Percentiles rank a stretch among this genome's conserved stretches.
These are phyloP conservation scores for Amanita muscaria DNA, from an alignment of 768 basidiomycete genomes.

Conservation along the genomic window DNA sequence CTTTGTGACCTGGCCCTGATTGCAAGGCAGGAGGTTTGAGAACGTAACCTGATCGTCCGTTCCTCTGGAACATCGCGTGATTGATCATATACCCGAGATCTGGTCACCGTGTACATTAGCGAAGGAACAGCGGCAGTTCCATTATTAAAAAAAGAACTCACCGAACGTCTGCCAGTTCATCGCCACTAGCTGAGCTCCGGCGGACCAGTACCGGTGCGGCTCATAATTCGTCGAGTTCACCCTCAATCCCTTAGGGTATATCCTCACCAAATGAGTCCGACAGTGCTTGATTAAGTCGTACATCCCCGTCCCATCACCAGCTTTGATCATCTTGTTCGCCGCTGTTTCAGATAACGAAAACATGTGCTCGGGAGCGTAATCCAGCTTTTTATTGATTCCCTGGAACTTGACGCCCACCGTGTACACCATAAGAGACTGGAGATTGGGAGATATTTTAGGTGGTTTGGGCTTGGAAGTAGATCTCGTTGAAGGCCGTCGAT, in stretches of 20 bases:
- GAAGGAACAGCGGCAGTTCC: too few species aligned
- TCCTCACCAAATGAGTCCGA: conserved; percentile 69
- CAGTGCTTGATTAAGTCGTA: conserved; percentile 80
- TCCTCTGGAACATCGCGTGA: conserved; percentile 90
- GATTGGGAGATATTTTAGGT: conserved; percentile 62
- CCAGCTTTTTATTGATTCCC: conserved; percentile 79
- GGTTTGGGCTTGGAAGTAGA: conserved; percentile 46
- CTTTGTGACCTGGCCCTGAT: conserved; percentile 8
- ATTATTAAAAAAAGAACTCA: conserved; percentile 24
- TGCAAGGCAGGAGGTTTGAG: conserved; percentile 80
- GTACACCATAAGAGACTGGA: conserved; percentile 78
- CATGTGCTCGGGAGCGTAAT: conserved; percentile 81
- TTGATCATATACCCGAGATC: conserved; percentile 91
- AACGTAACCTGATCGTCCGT: conserved; percentile 83
- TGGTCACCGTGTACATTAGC: conserved; percentile 21
- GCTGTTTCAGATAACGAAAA: conserved; percentile 88
- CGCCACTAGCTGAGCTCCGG: conserved; percentile 83
- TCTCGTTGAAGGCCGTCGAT: not conserved
- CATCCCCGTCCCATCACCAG: conserved; percentile 31
- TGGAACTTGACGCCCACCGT: conserved; percentile 94
- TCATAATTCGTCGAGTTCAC: conserved; percentile 82
- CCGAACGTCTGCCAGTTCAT: conserved; percentile 98
- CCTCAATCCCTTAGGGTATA: conserved; percentile 80
- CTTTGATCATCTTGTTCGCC: conserved; percentile 67
- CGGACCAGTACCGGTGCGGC: conserved; percentile 85